Evolutionary conservation across 768 basidiomycete genomes (phyloP), one percentile per base, ranked within the genome.

Genomic region (Leccinum rimulosum): DNA sequence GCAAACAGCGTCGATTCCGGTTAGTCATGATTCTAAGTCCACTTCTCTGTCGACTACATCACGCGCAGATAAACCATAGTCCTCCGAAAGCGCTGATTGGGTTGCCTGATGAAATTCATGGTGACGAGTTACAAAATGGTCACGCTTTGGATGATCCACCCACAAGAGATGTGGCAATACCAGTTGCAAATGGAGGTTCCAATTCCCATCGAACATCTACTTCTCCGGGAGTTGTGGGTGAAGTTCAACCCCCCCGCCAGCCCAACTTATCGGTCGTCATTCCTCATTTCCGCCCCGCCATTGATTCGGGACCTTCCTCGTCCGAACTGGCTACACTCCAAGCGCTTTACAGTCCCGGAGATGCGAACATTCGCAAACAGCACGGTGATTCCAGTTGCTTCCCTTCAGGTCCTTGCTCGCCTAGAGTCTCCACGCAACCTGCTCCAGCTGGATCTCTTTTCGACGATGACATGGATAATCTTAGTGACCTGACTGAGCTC

Each of bases 401-500:
- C 30, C 22, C 36, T 31, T 36, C 31, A 25, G 49, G 30, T 30
- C 53, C 19, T 19, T 28, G 36, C 33, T 67, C 53, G 12, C 36
- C 56, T 50, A 14, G n/a, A 27, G 30, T 35, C 31, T 17, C 25
- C 2, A 35, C 14, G 27, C 53, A 51, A 14, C 40, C 40, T 22
- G 27, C n/a, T 40, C 31, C 25, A 4, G 17, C 30, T 30, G n/a
- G 25, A 45, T 54, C 59, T 35, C 33, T 52, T 58, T 45, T 9
- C 28, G 14, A 17, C n/a, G 65, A 69, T 25, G 60, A 67, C 52
- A 15, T 52, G 2, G 62, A 50, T 28, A 54, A 59, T 43, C 53
- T 69, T 15, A 74, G 71, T 35, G 70, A 69, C 22, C 57, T 75
- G 57, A 72, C 73, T 6, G 73, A 73, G 19, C 66, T 74, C 28